Percentiles rank a stretch among this genome's conserved stretches.
phyloP scores from a whole-genome alignment of 208 protist genomes.

The Leishmania gerbilli region DNA sequence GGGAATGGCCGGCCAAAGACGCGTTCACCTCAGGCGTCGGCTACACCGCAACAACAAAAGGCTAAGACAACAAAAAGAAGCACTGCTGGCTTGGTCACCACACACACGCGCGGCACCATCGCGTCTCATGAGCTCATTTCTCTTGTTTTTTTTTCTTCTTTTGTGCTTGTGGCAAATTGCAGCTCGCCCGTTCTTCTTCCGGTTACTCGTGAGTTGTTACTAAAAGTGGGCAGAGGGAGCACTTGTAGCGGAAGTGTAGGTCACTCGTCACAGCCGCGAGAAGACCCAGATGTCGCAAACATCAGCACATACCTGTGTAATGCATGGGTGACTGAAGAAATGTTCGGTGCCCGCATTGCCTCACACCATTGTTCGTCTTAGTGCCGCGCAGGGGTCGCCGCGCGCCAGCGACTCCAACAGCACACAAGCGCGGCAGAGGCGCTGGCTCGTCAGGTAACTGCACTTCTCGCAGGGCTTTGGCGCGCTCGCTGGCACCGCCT shows the following conservation, averaged over 20 bases:
- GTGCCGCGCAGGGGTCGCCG: slow-evolving; percentile 49
- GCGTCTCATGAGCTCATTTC: background rate
- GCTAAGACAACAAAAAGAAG: background rate
- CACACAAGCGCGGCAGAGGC: slow-evolving; percentile 94
- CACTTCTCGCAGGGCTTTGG: slow-evolving; percentile 80
- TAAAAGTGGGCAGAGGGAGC: background rate
- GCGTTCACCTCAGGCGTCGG: background rate
- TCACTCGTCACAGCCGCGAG: background rate
- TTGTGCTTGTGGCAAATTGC: background rate
- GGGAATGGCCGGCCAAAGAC: background rate
- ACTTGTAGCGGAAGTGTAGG: background rate
- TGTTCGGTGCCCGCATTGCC: too few relatives aligned
- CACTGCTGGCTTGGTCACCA: background rate
- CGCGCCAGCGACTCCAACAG: slow-evolving; percentile 90
- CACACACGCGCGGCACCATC: background rate
- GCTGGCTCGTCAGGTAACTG: slow-evolving; percentile 91
- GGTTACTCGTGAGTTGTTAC: background rate
- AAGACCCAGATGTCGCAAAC: background rate
- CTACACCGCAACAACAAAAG: too few relatives aligned
- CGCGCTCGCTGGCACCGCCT: slow-evolving; percentile 36
- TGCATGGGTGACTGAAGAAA: background rate
- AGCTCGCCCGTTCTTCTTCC: background rate
- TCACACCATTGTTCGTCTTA: slow-evolving; percentile 34
- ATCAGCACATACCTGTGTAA: background rate
- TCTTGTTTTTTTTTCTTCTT: background rate